Evolutionary conservation across 176 grass and related monocot genomes (phyloP).

Genomic region (Raddia guianensis): DNA sequence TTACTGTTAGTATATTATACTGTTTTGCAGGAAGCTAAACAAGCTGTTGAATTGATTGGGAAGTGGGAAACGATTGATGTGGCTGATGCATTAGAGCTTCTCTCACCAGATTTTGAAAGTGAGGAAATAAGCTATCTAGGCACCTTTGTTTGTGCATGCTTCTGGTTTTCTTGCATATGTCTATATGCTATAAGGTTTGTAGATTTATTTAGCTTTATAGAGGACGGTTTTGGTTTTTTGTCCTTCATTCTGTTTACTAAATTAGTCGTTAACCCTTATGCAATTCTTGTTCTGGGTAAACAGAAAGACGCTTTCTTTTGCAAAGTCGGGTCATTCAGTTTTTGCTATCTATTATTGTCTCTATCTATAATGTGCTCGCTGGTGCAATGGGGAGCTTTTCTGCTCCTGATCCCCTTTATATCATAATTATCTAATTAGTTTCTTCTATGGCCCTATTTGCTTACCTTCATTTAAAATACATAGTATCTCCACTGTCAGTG

Average conservation of each 20-base stretch:
- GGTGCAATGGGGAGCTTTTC: neutral
- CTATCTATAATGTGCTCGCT: neutral
- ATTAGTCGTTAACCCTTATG: slow-evolving; percentile 4
- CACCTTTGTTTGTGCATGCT: slow-evolving; percentile 26
- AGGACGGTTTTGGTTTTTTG: neutral
- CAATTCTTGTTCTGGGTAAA: slow-evolving; percentile 7
- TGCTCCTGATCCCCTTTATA: neutral
- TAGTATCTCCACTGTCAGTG: no score
- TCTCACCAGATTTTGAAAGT: slow-evolving; percentile 90
- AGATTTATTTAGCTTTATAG: neutral
- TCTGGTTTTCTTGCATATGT: slow-evolving; percentile 19
- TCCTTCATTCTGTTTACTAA: neutral
- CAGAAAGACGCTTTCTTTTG: slow-evolving; percentile 7
- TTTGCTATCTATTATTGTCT: neutral
- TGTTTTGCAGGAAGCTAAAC: slow-evolving; percentile 83
- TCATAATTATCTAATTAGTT: neutral
- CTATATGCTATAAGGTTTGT: slow-evolving; percentile 14
- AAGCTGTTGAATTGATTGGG: slow-evolving; percentile 91
- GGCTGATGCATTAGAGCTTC: slow-evolving; percentile 93
- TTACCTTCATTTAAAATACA: no score
- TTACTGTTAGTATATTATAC: slow-evolving; percentile 31
- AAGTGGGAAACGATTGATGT: slow-evolving; percentile 98
- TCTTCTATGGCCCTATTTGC: no score
- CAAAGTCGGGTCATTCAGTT: slow-evolving; percentile 15
- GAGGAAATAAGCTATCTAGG: slow-evolving; percentile 64